A percentile compares a stretch with the other conserved stretches of the same genome.
Evolutionary conservation across 331 rosid genomes (phyloP).

Genomic region (Acacia pycnantha): DNA sequence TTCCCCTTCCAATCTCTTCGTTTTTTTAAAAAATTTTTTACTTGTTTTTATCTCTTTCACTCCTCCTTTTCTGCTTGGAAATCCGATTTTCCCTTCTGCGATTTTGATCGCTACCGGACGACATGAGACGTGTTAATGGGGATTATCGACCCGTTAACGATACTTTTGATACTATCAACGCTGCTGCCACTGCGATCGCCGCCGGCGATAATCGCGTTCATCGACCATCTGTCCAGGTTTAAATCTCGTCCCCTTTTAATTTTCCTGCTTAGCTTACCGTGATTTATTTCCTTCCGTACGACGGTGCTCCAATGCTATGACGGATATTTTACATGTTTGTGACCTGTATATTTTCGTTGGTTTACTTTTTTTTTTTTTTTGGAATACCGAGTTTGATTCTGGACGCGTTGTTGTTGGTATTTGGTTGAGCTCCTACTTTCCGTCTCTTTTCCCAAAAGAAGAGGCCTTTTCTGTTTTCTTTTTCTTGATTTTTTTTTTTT

Average conservation of each 20-base stretch:
- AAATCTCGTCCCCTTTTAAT: neutral
- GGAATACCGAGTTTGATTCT: neutral
- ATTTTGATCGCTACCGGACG: neutral
- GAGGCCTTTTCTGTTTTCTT: neutral
- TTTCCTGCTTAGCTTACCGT: neutral
- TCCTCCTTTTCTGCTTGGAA: neutral
- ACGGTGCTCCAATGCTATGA: neutral
- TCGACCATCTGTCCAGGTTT: slow-evolving; percentile 64
- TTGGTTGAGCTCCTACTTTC: slow-evolving; percentile 20
- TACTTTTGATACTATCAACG: slow-evolving; percentile 82
- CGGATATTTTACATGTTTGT: neutral
- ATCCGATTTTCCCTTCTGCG: neutral
- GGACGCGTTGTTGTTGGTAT: neutral
- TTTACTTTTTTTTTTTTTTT: neutral
- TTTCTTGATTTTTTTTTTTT: neutral
- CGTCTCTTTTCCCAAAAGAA: slow-evolving; percentile 27
- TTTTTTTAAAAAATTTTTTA: too few relatives aligned
- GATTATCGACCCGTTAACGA: slow-evolving; percentile 46
- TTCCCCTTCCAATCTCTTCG: neutral
- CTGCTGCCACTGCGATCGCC: slow-evolving; percentile 89
- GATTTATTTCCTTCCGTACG: neutral
- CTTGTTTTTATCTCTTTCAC: neutral
- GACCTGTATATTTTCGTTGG: neutral
- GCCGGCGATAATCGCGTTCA: slow-evolving; percentile 63
- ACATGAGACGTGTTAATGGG: slow-evolving; percentile 52